These are phyloP conservation scores for Phytophthora sojae DNA, from an alignment of 352 stramenopile genomes.

Conservation along the genomic window DNA sequence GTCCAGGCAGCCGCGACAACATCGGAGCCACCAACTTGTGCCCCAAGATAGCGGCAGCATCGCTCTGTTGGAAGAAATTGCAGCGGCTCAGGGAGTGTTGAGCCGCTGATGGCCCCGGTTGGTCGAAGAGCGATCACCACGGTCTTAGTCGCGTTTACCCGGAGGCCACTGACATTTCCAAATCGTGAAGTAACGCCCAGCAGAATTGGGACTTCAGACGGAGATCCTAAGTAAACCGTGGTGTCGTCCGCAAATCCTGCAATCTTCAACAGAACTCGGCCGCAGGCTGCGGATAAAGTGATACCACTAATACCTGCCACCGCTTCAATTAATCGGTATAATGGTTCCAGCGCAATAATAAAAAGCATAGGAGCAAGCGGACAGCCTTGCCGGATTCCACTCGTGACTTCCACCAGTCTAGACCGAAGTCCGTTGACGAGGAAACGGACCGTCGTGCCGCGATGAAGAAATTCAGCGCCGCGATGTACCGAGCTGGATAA, in stretches of 20 bases:
- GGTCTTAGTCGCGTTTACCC: background rate
- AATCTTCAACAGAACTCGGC: background rate
- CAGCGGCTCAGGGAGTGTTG: background rate
- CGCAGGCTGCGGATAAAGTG: background rate
- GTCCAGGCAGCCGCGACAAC: background rate
- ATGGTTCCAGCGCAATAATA: background rate
- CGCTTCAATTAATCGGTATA: background rate
- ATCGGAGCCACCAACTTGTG: background rate
- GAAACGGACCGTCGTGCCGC: background rate
- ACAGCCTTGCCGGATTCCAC: background rate
- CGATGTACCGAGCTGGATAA: background rate
- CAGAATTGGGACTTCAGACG: background rate
- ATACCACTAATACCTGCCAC: background rate
- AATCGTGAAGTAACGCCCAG: background rate
- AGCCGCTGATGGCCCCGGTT: background rate
- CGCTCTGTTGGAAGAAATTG: background rate
- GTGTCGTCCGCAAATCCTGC: background rate
- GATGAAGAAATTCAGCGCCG: background rate
- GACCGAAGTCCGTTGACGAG: background rate
- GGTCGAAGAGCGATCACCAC: background rate
- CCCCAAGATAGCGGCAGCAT: background rate
- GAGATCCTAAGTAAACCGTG: background rate
- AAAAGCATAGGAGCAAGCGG: background rate
- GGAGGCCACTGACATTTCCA: background rate
- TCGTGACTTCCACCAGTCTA: background rate